A percentile compares a stretch with the other conserved stretches of the same genome.
Conservation (phyloP, 495 filamentous ascomycete species). For the Aspergillus nanangensis region DNA sequence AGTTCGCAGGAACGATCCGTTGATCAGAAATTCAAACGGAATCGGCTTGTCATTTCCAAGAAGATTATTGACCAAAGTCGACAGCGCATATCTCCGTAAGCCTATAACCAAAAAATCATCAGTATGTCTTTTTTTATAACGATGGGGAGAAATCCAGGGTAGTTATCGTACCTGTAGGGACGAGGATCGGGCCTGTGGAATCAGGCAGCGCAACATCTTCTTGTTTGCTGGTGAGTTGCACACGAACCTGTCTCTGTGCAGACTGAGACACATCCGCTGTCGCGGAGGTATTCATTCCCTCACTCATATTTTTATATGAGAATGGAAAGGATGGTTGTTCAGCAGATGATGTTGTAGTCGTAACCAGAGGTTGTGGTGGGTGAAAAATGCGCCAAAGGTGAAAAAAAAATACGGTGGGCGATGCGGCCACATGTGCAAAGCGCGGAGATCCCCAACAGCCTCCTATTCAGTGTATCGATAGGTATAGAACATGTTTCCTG, state of each 20-base stretch:
- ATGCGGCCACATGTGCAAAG: constrained; percentile 42
- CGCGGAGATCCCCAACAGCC: constrained; percentile 31
- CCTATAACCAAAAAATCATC: no score
- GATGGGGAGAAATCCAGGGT: constrained; percentile 8
- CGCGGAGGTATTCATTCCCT: constrained; percentile 14
- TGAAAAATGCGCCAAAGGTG: constrained; percentile 22
- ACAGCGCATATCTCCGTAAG: constrained; percentile 84
- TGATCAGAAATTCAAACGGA: constrained; percentile 93
- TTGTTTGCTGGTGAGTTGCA: constrained; percentile 56
- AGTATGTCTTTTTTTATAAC: no score
- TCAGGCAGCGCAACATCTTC: constrained; percentile 58
- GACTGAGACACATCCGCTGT: constrained; percentile 23
- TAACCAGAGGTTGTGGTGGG: constrained; percentile 23
- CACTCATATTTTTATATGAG: constrained; percentile 25
- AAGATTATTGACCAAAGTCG: constrained; percentile 89
- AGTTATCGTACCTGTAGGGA: constrained; percentile 56
- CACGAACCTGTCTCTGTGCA: constrained; percentile 50
- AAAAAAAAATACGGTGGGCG: constrained; percentile 43
- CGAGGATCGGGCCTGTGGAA: constrained; percentile 57
- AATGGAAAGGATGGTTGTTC: constrained; percentile 6
- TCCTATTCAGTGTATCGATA: background rate
- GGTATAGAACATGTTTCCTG: no score
- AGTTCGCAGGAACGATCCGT: constrained; percentile 83
- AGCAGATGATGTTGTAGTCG: constrained; percentile 5
- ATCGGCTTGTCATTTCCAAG: constrained; percentile 72